Conservation (phyloP, 108 stramenopile species). For the Discostella stelligeroides region DNA sequence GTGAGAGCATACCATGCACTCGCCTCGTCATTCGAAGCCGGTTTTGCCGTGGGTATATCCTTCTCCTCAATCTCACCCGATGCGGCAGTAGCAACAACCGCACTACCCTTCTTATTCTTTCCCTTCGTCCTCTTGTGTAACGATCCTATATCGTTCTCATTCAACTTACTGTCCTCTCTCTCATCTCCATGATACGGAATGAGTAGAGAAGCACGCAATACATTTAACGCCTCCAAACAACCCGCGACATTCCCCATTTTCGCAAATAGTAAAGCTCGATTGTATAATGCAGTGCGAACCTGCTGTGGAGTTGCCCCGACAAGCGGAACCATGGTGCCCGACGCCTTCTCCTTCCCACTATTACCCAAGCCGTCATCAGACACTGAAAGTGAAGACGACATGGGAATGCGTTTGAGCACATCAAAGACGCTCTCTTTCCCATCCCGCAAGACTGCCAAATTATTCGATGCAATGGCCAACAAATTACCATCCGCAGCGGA, state of each 20-base stretch:
- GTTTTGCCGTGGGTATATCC: conserved; percentile 44
- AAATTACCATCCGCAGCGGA: conserved; percentile 25
- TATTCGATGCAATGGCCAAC: conserved; percentile 39
- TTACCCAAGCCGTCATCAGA: conserved; percentile 15
- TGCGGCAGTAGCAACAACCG: not conserved
- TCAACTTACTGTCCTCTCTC: not conserved
- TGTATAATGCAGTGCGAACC: conserved; percentile 44
- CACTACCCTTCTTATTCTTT: conserved; percentile 28
- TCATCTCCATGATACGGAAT: conserved; percentile 37
- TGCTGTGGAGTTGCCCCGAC: conserved; percentile 52
- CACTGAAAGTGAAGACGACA: conserved; percentile 29
- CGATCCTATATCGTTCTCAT: not conserved
- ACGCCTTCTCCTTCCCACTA: not conserved
- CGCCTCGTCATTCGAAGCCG: conserved; percentile 33
- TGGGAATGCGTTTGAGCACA: conserved; percentile 42
- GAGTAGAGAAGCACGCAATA: conserved; percentile 38
- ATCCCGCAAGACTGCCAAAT: conserved; percentile 46
- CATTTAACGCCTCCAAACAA: conserved; percentile 44
- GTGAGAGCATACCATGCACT: conserved; percentile 46
- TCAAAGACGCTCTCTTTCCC: conserved; percentile 52
- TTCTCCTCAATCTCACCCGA: conserved; percentile 9
- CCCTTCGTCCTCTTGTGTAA: conserved; percentile 25
- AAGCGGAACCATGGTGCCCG: conserved; percentile 31
- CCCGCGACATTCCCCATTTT: conserved; percentile 48
- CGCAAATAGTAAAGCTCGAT: conserved; percentile 45